Percentiles rank a stretch among this genome's conserved stretches.
Evolutionary conservation across 2,329 filamentous ascomycete species (phyloP).

Genomic region (Blumeria graminis): DNA sequence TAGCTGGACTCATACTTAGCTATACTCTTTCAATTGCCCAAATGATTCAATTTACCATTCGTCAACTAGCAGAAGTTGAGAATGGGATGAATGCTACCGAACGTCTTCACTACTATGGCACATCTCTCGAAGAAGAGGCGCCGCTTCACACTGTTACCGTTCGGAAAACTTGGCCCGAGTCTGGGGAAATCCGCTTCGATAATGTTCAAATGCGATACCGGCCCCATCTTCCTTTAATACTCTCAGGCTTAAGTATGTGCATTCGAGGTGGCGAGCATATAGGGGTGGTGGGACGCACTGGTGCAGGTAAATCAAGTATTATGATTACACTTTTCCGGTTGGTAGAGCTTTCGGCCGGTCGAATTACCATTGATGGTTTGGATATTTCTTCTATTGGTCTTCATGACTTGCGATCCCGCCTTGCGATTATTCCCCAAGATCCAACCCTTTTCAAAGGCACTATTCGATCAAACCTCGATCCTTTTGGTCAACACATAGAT

Average conservation of each 20-base stretch:
- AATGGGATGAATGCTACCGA: conserved; percentile 97
- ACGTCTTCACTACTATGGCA: conserved; percentile 74
- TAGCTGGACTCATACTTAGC: conserved; percentile 66
- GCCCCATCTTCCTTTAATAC: conserved; percentile 43
- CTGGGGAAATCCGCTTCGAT: conserved; percentile 56
- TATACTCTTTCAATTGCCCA: conserved; percentile 87
- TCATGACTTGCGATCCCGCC: conserved; percentile 47
- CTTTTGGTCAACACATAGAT: conserved; percentile 56
- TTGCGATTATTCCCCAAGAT: conserved; percentile 69
- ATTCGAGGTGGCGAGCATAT: conserved; percentile 55
- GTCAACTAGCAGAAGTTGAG: conserved; percentile 84
- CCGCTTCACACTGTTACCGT: conserved; percentile 56
- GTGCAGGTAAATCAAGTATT: conserved; percentile 63
- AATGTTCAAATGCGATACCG: conserved; percentile 63
- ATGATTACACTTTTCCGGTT: conserved; percentile 65
- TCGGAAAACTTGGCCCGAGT: conserved; percentile 57
- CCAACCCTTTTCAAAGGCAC: conserved; percentile 65
- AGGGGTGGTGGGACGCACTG: conserved; percentile 59
- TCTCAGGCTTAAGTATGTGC: conserved; percentile 47
- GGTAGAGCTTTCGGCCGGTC: conserved; percentile 36
- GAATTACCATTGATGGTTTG: conserved; percentile 39
- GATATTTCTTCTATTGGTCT: conserved; percentile 53
- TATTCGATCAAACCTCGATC: conserved; percentile 56
- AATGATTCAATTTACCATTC: conserved; percentile 87
- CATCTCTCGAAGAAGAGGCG: conserved; percentile 67